A percentile compares a stretch with the other conserved stretches of the same genome.
Evolutionary conservation across 345 rosid genomes (phyloP).

Genomic region (Bruguiera gymnorhiza): DNA sequence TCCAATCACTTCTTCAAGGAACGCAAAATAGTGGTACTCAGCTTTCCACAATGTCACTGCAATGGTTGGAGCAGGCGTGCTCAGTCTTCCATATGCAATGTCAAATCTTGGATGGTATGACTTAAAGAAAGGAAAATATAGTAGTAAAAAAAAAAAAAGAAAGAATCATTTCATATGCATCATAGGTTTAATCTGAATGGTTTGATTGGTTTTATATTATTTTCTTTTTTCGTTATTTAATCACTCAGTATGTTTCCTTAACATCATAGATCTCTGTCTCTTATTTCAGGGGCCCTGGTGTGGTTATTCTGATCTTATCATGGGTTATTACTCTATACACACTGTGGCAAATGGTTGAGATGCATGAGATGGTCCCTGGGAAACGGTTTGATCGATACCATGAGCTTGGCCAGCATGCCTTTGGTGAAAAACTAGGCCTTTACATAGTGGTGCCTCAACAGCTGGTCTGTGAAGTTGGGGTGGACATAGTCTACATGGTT

Average conservation of each 20-base stretch:
- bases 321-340: constrained; percentile 31
- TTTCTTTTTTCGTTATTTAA: too few species aligned
- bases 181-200: too few species aligned
- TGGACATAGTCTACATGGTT: constrained; percentile 33
- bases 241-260: too few species aligned
- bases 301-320: constrained; percentile 18
- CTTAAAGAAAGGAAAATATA: background rate
- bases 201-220: too few species aligned
- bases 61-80: constrained; percentile 37
- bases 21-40: constrained; percentile 32
- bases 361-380: constrained; percentile 35
- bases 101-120: constrained; percentile 28
- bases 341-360: constrained; percentile 36
- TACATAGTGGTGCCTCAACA: constrained; percentile 33
- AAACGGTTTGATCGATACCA: constrained; percentile 32
- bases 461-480: constrained; percentile 23
- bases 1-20: constrained; percentile 29
- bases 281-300: constrained; percentile 30
- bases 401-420: constrained; percentile 31
- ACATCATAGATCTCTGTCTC: background rate
- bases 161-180: too few species aligned
- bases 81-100: constrained; percentile 36
- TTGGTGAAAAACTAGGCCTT: constrained; percentile 29
- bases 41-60: constrained; percentile 36
- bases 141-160: background rate